Evolutionary conservation across 768 basidiomycete species (phyloP).

Genomic region (Trametes punicea): DNA sequence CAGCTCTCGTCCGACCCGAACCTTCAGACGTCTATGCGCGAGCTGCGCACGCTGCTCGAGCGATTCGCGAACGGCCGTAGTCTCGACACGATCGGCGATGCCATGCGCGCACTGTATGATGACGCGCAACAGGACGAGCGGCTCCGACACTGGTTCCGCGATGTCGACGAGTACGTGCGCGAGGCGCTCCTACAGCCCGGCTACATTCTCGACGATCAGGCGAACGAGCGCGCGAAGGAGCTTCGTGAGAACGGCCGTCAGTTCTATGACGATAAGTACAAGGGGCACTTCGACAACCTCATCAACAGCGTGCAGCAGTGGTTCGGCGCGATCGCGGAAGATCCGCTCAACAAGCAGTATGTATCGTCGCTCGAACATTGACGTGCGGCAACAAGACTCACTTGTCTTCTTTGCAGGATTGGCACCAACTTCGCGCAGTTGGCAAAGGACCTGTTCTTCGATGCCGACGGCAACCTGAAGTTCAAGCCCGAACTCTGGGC

Average conservation of each 20-base stretch:
- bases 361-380: background rate
- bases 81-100: conserved; percentile 64
- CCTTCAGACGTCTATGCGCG: conserved; percentile 52
- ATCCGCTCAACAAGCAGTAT: conserved; percentile 67
- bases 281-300: conserved; percentile 74
- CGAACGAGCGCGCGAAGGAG: conserved; percentile 55
- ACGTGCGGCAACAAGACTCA: background rate
- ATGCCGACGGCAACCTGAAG: conserved; percentile 74
- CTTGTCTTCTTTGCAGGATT: conserved; percentile 55
- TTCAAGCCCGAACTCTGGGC: conserved; percentile 85
- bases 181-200: conserved; percentile 76
- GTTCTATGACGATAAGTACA: conserved; percentile 78
- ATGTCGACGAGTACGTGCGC: conserved; percentile 60
- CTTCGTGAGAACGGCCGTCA: conserved; percentile 67
- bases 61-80: conserved; percentile 79
- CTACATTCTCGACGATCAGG: conserved; percentile 77
- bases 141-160: conserved; percentile 69
- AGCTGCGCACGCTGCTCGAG: conserved; percentile 82
- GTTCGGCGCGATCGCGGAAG: conserved; percentile 82
- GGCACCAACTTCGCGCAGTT: conserved; percentile 80
- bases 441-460: conserved; percentile 76
- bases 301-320: conserved; percentile 67
- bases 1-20: conserved; percentile 44
- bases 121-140: conserved; percentile 74
- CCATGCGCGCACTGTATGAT: conserved; percentile 69